Conservation (phyloP, 768 basidiomycete genomes). For the Artomyces pyxidatus region DNA sequence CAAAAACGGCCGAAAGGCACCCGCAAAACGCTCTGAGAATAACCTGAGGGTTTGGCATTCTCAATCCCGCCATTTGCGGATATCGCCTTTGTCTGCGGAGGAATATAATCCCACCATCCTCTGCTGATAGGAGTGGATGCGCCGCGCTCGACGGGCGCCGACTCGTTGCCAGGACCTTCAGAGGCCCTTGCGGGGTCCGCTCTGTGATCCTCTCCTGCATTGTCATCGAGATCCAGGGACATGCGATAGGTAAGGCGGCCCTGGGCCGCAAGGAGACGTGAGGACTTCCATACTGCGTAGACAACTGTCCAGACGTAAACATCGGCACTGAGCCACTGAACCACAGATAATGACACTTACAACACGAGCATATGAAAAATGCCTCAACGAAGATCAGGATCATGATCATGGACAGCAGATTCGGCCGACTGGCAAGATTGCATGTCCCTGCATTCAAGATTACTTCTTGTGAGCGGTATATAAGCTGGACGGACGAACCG, state of each 20-base stretch:
- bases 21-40: neutral
- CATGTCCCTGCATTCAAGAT: conserved; percentile 38
- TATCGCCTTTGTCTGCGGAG: neutral
- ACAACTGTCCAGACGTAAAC: neutral
- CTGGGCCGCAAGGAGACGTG: neutral
- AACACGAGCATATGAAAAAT: conserved; percentile 52
- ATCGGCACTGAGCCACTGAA: neutral
- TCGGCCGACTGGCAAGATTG: conserved; percentile 25
- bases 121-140: neutral
- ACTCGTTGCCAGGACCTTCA: too few relatives aligned
- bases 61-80: neutral
- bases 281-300: neutral
- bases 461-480: too few relatives aligned
- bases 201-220: neutral
- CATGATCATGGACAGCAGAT: conserved; percentile 32
- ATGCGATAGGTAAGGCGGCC: neutral
- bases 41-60: too few relatives aligned
- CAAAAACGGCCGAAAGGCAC: neutral
- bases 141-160: neutral
- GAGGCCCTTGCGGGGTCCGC: neutral
- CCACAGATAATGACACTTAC: conserved; percentile 30
- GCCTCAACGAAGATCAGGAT: conserved; percentile 45
- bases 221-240: neutral
- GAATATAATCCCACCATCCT: neutral
- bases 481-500: too few relatives aligned